phyloP scores from a whole-genome alignment of 2,329 filamentous ascomycete genomes.

The Aspergillus neoniger region DNA sequence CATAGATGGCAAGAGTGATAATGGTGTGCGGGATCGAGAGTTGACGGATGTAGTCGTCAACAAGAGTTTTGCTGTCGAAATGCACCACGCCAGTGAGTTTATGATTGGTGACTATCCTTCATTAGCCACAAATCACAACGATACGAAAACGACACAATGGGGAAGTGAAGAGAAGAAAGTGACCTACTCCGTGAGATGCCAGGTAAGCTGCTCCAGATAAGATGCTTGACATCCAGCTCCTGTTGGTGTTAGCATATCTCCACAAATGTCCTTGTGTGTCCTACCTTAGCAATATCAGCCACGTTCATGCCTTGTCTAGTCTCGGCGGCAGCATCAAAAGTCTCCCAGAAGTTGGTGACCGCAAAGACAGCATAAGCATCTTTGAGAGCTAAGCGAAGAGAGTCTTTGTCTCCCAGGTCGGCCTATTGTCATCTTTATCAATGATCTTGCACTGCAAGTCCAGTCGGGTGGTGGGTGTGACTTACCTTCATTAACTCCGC shows the following conservation, averaged over 20 bases:
- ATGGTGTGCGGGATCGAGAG: constrained; percentile 16
- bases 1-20: constrained; percentile 19
- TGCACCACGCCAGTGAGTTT: constrained; percentile 42
- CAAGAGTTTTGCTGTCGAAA: constrained; percentile 59
- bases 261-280: constrained; percentile 19
- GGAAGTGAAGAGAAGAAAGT: too few relatives aligned
- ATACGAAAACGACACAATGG: background rate
- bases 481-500: constrained; percentile 48
- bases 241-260: background rate
- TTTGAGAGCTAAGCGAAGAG: constrained; percentile 47
- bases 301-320: constrained; percentile 23
- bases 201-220: constrained; percentile 21
- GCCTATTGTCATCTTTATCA: constrained; percentile 36
- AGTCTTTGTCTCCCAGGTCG: constrained; percentile 51
- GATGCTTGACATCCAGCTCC: constrained; percentile 8
- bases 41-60: constrained; percentile 53
- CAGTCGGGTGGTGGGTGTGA: background rate
- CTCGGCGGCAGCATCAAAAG: constrained; percentile 11
- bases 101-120: constrained; percentile 28
- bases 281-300: constrained; percentile 26
- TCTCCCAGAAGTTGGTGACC: constrained; percentile 7
- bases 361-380: constrained; percentile 49
- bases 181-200: constrained; percentile 24
- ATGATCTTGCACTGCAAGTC: background rate
- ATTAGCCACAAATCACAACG: background rate